Conservation (phyloP, 2,329 filamentous ascomycete species). For the Fusarium austroafricanum region DNA sequence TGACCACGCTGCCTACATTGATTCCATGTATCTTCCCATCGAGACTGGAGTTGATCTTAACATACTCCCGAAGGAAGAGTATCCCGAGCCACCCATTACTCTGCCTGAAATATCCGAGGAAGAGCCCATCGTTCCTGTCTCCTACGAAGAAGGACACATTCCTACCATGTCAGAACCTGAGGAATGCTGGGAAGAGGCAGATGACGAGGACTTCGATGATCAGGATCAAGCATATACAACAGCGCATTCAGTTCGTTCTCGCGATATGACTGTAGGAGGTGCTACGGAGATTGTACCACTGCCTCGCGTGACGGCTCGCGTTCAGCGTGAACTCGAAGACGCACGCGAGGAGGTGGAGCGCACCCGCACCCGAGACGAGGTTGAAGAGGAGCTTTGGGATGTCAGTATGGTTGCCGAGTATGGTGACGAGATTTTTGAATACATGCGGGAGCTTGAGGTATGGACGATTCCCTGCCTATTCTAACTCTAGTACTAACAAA, state of each 20-base stretch:
- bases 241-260: slow-evolving; percentile 79
- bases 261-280: slow-evolving; percentile 66
- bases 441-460: slow-evolving; percentile 92
- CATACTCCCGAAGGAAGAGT: slow-evolving; percentile 42
- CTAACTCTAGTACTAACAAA: slow-evolving; percentile 40
- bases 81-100: slow-evolving; percentile 42
- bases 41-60: slow-evolving; percentile 43
- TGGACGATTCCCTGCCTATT: slow-evolving; percentile 39
- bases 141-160: slow-evolving; percentile 42
- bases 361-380: slow-evolving; percentile 75
- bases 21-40: slow-evolving; percentile 42
- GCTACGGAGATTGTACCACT: slow-evolving; percentile 70
- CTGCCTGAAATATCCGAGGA: slow-evolving; percentile 50
- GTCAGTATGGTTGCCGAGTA: slow-evolving; percentile 99
- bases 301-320: slow-evolving; percentile 76
- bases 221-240: slow-evolving; percentile 78
- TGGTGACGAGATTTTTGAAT: slow-evolving; percentile 92
- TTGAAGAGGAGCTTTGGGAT: slow-evolving; percentile 91
- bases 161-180: slow-evolving; percentile 60
- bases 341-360: slow-evolving; percentile 76
- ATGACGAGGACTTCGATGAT: slow-evolving; percentile 75
- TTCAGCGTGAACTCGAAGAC: slow-evolving; percentile 77
- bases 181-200: slow-evolving; percentile 83
- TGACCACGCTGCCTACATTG: slow-evolving; percentile 46
- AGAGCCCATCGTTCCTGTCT: slow-evolving; percentile 37